Conservation (phyloP, 2,329 filamentous ascomycete genomes). For the Xylariales sp. region DNA sequence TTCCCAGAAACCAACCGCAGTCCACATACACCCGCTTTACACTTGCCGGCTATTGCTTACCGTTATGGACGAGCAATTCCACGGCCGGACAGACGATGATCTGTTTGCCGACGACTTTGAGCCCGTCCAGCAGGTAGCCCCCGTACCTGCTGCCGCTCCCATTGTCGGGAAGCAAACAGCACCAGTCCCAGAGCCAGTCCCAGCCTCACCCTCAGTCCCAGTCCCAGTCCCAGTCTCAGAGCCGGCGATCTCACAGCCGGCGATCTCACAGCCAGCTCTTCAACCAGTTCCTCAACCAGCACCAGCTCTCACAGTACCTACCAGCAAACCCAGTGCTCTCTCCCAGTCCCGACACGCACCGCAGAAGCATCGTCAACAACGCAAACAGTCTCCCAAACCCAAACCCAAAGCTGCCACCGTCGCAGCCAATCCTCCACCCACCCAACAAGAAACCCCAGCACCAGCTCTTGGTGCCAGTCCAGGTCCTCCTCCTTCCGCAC, state of each 20-base stretch:
- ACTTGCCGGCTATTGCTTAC: too few species aligned
- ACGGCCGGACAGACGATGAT: constrained; percentile 57
- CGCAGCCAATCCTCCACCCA: constrained; percentile 7
- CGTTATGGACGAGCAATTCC: constrained; percentile 62
- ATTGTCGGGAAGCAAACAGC: constrained; percentile 12
- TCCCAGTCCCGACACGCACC: constrained; percentile 10
- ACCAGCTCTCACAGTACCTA: background rate
- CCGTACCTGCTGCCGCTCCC: constrained; percentile 1
- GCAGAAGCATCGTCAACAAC: constrained; percentile 9
- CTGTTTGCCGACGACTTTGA: constrained; percentile 61
- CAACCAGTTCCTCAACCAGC: background rate
- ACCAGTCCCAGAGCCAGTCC: constrained; percentile 2
- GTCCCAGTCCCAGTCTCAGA: constrained; percentile 5
- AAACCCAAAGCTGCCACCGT: constrained; percentile 11
- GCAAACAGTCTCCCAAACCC: constrained; percentile 10
- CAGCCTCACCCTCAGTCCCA: constrained; percentile 9
- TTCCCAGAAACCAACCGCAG: too few species aligned
- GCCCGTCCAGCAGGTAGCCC: constrained; percentile 37
- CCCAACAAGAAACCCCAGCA: constrained; percentile 5
- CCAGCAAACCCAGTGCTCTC: constrained; percentile 7
- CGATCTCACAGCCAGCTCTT: constrained; percentile 1
- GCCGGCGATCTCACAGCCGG: constrained; percentile 13
- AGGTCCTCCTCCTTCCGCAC: background rate
- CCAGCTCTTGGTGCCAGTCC: constrained; percentile 1
- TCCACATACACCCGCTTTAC: too few species aligned